These are phyloP conservation scores for Tillandsia fasciculata DNA, from an alignment of 176 grass and related monocot species.

Conservation along the genomic window DNA sequence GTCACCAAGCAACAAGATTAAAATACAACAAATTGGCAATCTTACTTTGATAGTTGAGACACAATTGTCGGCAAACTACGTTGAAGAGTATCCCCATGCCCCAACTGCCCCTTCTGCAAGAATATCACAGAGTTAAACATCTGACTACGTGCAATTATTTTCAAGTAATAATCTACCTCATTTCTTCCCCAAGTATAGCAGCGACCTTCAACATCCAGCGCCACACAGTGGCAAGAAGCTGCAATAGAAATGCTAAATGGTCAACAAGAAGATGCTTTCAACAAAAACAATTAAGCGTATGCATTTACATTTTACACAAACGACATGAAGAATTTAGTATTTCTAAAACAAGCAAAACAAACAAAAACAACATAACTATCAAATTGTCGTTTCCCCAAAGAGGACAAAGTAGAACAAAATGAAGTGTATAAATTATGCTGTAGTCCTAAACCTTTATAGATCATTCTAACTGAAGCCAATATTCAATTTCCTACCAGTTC, in stretches of 20 bases:
- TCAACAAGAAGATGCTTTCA: not conserved
- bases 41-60: conserved; percentile 76
- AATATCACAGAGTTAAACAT: conserved; percentile 26
- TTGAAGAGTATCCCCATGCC: conserved; percentile 73
- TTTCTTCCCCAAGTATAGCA: conserved; percentile 97
- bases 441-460: no score
- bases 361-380: no score
- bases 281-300: not conserved
- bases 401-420: no score
- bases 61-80: conserved; percentile 76
- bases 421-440: no score
- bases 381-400: no score
- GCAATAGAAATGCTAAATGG: conserved; percentile 10
- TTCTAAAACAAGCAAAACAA: no score
- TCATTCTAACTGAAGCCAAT: no score
- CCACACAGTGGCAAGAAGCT: conserved; percentile 93
- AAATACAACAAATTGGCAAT: conserved; percentile 2
- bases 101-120: conserved; percentile 93
- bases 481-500: no score
- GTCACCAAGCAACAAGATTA: not conserved
- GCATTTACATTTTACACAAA: not conserved
- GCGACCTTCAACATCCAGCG: conserved; percentile 72
- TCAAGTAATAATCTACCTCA: conserved; percentile 48
- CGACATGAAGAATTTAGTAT: no score
- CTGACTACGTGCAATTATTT: conserved; percentile 16